Conservation (phyloP, 2,329 filamentous ascomycete species). For the Lasiodiplodia sp. region DNA sequence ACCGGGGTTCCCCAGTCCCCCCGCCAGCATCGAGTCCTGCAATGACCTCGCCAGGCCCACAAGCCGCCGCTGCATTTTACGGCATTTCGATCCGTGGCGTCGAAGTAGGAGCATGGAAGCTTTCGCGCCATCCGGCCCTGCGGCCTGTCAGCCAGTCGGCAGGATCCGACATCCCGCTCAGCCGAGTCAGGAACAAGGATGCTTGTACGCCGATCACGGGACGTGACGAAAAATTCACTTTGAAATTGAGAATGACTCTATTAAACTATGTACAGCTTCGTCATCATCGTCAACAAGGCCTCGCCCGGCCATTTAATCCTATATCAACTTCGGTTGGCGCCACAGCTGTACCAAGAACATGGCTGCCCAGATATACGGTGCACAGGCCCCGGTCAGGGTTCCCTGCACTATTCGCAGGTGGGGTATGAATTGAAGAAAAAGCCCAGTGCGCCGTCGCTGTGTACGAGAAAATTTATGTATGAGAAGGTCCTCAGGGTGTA, state of each 20-base stretch:
- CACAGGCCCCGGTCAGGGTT: background rate
- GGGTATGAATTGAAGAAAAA: constrained; percentile 26
- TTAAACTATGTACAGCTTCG: constrained; percentile 16
- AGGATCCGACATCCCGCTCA: background rate
- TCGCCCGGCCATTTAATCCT: constrained; percentile 19
- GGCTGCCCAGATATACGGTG: background rate
- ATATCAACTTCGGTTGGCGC: background rate
- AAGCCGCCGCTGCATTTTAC: background rate
- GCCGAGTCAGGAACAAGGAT: constrained; percentile 9
- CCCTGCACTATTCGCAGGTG: constrained; percentile 1
- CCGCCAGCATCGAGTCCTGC: constrained; percentile 4
- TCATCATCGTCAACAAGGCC: constrained; percentile 13
- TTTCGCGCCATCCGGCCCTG: background rate
- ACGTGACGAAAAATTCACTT: background rate
- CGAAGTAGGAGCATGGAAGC: background rate
- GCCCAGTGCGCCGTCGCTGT: constrained; percentile 20
- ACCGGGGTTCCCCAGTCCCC: constrained; percentile 11
- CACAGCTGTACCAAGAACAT: background rate
- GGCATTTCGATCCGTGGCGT: background rate
- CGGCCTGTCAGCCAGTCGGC: constrained; percentile 10
- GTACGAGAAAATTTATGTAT: constrained; percentile 20
- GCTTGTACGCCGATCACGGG: background rate
- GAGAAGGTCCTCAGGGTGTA: background rate
- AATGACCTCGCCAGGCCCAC: background rate
- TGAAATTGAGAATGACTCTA: constrained; percentile 6